phyloP scores from a whole-genome alignment of 2,329 filamentous ascomycete species.

The Aspergillus ruber region DNA sequence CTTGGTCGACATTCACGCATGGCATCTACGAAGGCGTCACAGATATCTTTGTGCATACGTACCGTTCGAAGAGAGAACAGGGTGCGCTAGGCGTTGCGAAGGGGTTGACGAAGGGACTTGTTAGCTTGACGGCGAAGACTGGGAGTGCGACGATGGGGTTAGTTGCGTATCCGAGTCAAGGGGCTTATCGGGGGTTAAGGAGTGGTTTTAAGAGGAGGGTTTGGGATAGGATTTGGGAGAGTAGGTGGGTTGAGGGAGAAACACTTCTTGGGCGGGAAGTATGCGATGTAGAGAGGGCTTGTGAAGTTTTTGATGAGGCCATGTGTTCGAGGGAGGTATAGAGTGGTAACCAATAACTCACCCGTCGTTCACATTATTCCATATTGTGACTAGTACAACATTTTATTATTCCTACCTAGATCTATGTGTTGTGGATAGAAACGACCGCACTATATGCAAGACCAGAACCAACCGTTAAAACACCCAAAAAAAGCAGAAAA shows the following conservation, averaged over 20 bases:
- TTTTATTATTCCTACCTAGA: too few relatives aligned
- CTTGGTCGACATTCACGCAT: not conserved
- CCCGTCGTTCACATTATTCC: too few relatives aligned
- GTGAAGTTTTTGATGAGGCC: not conserved
- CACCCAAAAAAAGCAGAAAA: too few relatives aligned
- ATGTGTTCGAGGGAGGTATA: not conserved
- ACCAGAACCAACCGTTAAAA: too few relatives aligned
- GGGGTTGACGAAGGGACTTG: not conserved
- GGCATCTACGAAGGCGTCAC: not conserved
- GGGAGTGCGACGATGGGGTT: not conserved
- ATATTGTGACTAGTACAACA: too few relatives aligned
- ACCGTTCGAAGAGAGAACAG: not conserved
- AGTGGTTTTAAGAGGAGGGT: not conserved
- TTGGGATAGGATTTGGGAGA: not conserved
- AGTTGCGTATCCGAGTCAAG: not conserved
- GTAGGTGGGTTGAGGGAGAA: not conserved
- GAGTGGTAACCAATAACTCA: too few relatives aligned
- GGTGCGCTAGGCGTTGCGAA: not conserved
- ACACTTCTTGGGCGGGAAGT: not conserved
- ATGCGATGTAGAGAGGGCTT: not conserved
- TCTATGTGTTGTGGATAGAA: too few relatives aligned
- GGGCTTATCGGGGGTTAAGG: not conserved
- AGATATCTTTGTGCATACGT: not conserved
- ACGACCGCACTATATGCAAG: too few relatives aligned
- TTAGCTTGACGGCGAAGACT: not conserved